Conservation (phyloP, 2,329 filamentous ascomycete species). For the Chaetothyriales sp. region DNA sequence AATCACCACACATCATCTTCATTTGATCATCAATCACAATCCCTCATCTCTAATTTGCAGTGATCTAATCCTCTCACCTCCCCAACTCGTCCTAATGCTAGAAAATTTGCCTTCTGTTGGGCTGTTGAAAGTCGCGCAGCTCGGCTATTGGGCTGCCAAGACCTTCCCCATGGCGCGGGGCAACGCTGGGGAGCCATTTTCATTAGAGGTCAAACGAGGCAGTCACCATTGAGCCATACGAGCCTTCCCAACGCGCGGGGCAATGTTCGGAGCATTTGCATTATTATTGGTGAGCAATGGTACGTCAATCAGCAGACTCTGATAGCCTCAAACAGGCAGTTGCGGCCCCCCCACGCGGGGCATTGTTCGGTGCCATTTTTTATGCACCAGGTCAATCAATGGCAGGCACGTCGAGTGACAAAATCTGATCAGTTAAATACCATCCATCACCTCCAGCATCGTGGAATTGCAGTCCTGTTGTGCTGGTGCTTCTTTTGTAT, state of each 20-base stretch:
- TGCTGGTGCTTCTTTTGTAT: not conserved
- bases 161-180: too few relatives aligned
- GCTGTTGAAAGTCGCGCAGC: not conserved
- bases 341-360: not conserved
- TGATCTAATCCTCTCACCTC: too few relatives aligned
- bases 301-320: too few relatives aligned
- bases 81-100: not conserved
- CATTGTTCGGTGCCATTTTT: not conserved
- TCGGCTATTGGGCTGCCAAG: not conserved
- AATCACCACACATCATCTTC: not conserved
- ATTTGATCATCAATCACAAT: not conserved
- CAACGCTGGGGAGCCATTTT: too few relatives aligned
- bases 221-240: not conserved
- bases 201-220: not conserved
- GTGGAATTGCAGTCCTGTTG: not conserved
- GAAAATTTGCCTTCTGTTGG: not conserved
- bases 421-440: not conserved
- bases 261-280: not conserved
- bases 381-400: not conserved
- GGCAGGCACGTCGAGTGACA: not conserved
- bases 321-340: too few relatives aligned
- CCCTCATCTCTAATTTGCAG: too few relatives aligned
- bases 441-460: not conserved
- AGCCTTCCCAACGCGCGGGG: not conserved
- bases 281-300: too few relatives aligned